Evolutionary conservation across 495 filamentous ascomycete species (phyloP), one percentile per base, ranked within the genome.

Genomic region (Hamigera avellanea): DNA sequence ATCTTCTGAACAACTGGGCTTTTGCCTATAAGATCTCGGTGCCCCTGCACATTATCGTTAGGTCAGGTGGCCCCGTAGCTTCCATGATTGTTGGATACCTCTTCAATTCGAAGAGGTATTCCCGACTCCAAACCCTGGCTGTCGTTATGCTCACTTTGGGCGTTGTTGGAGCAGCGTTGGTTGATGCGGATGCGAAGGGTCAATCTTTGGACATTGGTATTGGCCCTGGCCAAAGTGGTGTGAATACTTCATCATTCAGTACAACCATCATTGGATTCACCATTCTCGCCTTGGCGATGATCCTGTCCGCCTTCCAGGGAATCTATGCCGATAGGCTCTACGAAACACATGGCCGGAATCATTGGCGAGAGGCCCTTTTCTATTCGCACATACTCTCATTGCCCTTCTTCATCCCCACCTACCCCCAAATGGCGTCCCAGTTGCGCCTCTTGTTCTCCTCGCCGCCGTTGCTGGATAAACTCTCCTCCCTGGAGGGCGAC

Each of bases 1-100:
- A 94, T 46, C 69, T 95, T 31, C 63, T 96, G 39, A 99, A 99
- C 62, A 99, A 99, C 49, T 89, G 87, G 67, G 91, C 91, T 5
- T 96, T 99, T 54, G 87, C 84, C 40, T 96, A 94, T 62, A 80
- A 85, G 40, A 96, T 99, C 33, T 93, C 84, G 4, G 89, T 99
- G 0, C 91, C 91, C 15, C 76, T 99, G 31, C 91, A 99, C 51
- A 99, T 96, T 46, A 95, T 99, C 40, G 64, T 99, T 6, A 81
- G 91, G 14, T 94, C 87, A 27, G 93, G 87, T 15, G 93, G 91
- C 7, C 93, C 86, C 41, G 89, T 95, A 32, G 88, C 87, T 1
- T 96, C 91, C 0, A 86, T 99, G 72, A 54, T 78, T 6, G 81
- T 89, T 26, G 91, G 91, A 16, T 85, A 74, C 50, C 25, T 91